These are phyloP conservation scores for Cutaneotrichosporon cutaneum DNA, from an alignment of 1,284 basidiomycete genomes.

Conservation along the genomic window DNA sequence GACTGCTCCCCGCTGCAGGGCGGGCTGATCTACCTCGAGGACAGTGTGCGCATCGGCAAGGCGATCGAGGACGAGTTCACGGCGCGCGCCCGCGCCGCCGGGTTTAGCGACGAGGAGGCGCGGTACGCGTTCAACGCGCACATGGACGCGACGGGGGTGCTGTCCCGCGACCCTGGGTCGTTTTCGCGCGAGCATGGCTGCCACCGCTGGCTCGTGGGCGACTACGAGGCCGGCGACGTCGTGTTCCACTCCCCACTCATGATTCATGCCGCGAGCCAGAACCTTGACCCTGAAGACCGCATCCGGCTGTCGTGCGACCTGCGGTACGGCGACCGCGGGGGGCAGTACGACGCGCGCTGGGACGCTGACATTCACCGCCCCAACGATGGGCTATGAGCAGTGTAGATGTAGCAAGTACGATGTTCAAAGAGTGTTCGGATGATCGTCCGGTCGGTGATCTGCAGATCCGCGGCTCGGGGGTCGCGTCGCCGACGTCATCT, in stretches of 20 bases:
- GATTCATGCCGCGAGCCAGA: conserved; percentile 15
- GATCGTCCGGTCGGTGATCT: no score
- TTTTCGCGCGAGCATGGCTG: conserved; percentile 5
- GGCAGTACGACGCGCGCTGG: conserved; percentile 14
- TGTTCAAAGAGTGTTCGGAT: no score
- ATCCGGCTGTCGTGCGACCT: conserved; percentile 20
- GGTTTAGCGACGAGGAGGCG: conserved; percentile 22
- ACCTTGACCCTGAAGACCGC: conserved; percentile 12
- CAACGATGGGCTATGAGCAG: conserved; percentile 6
- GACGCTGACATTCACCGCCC: background rate
- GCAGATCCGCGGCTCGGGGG: no score
- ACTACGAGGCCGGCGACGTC: conserved; percentile 27
- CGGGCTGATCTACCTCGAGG: conserved; percentile 34
- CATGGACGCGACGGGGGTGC: conserved; percentile 11
- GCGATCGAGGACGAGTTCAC: conserved; percentile 29
- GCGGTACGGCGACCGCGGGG: conserved; percentile 14
- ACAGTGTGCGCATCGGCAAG: conserved; percentile 20
- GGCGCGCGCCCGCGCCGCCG: background rate
- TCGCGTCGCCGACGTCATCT: no score
- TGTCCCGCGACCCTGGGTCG: conserved; percentile 4
- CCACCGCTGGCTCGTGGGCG: conserved; percentile 22
- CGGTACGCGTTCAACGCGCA: conserved; percentile 30
- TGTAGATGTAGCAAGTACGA: no score
- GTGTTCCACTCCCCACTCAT: conserved; percentile 25
- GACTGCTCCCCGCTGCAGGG: conserved; percentile 26